Percentiles rank a stretch among this genome's conserved stretches.
Evolutionary conservation across 192 early-diverging fungal species (phyloP).

Genomic region (Backusella tarrabulga): DNA sequence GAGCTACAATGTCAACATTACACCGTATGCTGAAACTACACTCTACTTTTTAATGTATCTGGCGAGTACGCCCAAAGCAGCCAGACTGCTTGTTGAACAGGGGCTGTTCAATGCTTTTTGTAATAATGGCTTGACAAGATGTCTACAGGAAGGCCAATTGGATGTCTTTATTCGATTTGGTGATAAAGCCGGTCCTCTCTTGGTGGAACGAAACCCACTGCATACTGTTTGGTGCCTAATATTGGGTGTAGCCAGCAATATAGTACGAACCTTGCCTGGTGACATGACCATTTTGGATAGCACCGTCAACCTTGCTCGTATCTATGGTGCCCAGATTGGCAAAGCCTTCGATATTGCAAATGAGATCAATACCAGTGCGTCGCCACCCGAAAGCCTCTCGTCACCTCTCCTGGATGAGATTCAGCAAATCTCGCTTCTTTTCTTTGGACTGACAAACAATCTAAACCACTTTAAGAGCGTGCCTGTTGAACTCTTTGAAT

Average conservation of each 20-base stretch:
- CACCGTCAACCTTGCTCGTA: slow-evolving; percentile 42
- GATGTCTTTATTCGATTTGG: slow-evolving; percentile 32
- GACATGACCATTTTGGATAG: slow-evolving; percentile 34
- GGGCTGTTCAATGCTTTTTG: slow-evolving; percentile 41
- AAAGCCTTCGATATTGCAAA: slow-evolving; percentile 31
- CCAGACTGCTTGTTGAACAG: slow-evolving; percentile 28
- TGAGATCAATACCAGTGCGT: neutral
- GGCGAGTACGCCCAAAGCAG: slow-evolving; percentile 40
- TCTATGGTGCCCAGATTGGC: slow-evolving; percentile 45
- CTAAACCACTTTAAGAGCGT: neutral
- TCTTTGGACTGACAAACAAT: slow-evolving; percentile 43
- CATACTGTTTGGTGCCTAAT: slow-evolving; percentile 53
- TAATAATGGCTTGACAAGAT: slow-evolving; percentile 40
- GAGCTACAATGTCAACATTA: slow-evolving; percentile 11
- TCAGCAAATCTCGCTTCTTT: slow-evolving; percentile 47
- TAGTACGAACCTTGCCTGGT: slow-evolving; percentile 33
- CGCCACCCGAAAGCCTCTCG: slow-evolving; percentile 28
- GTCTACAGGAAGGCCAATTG: slow-evolving; percentile 40
- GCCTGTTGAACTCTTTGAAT: slow-evolving; percentile 8
- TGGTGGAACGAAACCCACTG: slow-evolving; percentile 29
- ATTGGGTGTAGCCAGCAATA: slow-evolving; percentile 40
- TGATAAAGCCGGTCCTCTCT: slow-evolving; percentile 17
- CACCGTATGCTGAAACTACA: slow-evolving; percentile 45
- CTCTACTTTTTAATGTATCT: slow-evolving; percentile 42
- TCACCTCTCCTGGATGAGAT: slow-evolving; percentile 50